A percentile compares a stretch with the other conserved stretches of the same genome.
Conservation (phyloP, 2,329 filamentous ascomycete genomes). For the Phaeoacremonium minimum region DNA sequence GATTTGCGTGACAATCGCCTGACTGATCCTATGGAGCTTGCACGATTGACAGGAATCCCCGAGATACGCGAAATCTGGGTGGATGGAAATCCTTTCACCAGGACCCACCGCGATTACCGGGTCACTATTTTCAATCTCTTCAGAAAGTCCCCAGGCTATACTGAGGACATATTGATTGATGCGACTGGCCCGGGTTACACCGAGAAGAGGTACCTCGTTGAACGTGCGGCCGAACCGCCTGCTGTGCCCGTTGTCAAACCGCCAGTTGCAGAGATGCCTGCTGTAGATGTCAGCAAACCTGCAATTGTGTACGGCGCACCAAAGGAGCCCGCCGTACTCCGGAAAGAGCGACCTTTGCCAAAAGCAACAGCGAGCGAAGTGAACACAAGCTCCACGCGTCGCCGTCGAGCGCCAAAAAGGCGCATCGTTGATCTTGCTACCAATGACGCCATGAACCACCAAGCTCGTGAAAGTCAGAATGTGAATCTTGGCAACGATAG, state of each 20-base stretch:
- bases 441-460: conserved; percentile 17
- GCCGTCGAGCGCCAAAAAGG: conserved; percentile 55
- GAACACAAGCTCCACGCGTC: conserved; percentile 54
- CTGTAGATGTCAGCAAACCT: conserved; percentile 65
- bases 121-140: conserved; percentile 96
- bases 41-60: conserved; percentile 82
- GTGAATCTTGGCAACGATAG: conserved; percentile 17
- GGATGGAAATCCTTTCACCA: conserved; percentile 85
- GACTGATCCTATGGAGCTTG: conserved; percentile 86
- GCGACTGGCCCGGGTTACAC: conserved; percentile 76
- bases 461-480: conserved; percentile 13
- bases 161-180: conserved; percentile 87
- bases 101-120: conserved; percentile 79
- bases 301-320: conserved; percentile 50
- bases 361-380: conserved; percentile 53
- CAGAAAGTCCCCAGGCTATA: conserved; percentile 81
- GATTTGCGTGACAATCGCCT: conserved; percentile 89
- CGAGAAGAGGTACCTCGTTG: conserved; percentile 79
- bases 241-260: conserved; percentile 76
- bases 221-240: conserved; percentile 72
- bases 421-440: conserved; percentile 63
- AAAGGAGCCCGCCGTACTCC: conserved; percentile 46
- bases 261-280: conserved; percentile 54
- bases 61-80: conserved; percentile 93
- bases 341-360: conserved; percentile 54